Base-by-base conservation (phyloP, 306 rosid genomes). In the Ammopiptanthus mongolicus region DNA sequence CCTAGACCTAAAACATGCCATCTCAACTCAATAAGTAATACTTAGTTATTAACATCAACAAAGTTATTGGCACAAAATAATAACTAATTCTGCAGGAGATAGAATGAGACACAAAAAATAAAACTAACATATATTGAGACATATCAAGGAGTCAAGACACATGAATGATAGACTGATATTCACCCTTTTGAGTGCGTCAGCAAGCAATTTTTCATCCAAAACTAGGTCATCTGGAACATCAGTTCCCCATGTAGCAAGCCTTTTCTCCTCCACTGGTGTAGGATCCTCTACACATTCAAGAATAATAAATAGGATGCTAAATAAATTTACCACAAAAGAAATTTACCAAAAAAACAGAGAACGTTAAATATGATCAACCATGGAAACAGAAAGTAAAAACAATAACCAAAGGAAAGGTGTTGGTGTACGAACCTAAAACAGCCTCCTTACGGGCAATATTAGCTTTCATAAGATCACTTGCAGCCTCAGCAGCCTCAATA, bases 401-500 rank as follows among this genome's bases (percentile, higher is more conserved):
- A 47, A 44, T 5, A 52, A 34, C 10, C 3, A 7, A 5, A 10
- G 17, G 13, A 50, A 34, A 48, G 5, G 12, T 6, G 61, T 22
- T 9, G 5, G 31, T 25, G 61, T 15, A 75, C 80, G 5, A 68
- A 86, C 87, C 86, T 81, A 77, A 77, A 12, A 12, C 37, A 55
- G 87, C 84, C 73, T 82, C 88, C 77, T 88, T 88, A 50, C 86
- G 88, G 56, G 90, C 88, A 77, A 88, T 86, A 63, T 88, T 88
- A 71, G 93, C 84, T 84, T 86, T 88, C 93, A 88, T 88, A 15
- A 84, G 82, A 51, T 88, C 93, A 39, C 73, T 74, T 36, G 86
- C 71, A 36, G 83, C 89, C 72, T 85, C 84, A 69, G 86, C 83
- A 65, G 86, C 87, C 82, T 88, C 84, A 56, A 88, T 85, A 78